phyloP scores from a whole-genome alignment of 2,329 filamentous ascomycete species.

The Escovopsis weberi region DNA sequence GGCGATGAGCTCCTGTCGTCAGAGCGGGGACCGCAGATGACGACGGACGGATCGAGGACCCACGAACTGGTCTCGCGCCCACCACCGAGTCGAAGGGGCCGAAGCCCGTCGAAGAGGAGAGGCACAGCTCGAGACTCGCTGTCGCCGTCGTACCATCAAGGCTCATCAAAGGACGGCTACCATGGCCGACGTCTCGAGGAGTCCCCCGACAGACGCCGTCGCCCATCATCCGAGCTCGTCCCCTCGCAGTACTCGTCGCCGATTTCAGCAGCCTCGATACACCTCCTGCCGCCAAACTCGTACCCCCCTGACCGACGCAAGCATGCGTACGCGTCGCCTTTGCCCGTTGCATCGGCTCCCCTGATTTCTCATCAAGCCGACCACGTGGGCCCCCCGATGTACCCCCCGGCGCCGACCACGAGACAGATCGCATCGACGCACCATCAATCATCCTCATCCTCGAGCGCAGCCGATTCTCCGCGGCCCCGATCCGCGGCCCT shows the following conservation, averaged over 20 bases:
- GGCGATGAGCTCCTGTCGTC: neutral
- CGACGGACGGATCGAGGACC: slow-evolving; percentile 3
- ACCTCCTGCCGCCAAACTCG: neutral
- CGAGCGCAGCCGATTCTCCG: slow-evolving; percentile 2
- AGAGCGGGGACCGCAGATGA: neutral
- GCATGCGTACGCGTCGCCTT: too few relatives aligned
- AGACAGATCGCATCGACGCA: slow-evolving; percentile 7
- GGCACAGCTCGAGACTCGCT: slow-evolving; percentile 2
- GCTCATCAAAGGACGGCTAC: neutral
- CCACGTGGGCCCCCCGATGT: neutral
- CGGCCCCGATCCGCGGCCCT: slow-evolving; percentile 1
- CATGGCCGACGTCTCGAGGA: neutral
- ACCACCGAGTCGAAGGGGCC: neutral
- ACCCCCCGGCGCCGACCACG: neutral
- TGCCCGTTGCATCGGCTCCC: neutral
- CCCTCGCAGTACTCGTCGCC: neutral
- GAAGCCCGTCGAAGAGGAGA: slow-evolving; percentile 3
- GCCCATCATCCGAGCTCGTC: slow-evolving; percentile 4
- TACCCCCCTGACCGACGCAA: slow-evolving; percentile 1
- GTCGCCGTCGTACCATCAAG: slow-evolving; percentile 4
- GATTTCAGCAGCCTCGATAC: neutral
- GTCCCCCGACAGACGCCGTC: slow-evolving; percentile 4
- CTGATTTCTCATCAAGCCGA: neutral
- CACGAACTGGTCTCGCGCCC: slow-evolving; percentile 1
- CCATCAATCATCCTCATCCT: slow-evolving; percentile 6